Evolutionary conservation across 495 filamentous ascomycete species (phyloP).

Genomic region (Neurospora africana): DNA sequence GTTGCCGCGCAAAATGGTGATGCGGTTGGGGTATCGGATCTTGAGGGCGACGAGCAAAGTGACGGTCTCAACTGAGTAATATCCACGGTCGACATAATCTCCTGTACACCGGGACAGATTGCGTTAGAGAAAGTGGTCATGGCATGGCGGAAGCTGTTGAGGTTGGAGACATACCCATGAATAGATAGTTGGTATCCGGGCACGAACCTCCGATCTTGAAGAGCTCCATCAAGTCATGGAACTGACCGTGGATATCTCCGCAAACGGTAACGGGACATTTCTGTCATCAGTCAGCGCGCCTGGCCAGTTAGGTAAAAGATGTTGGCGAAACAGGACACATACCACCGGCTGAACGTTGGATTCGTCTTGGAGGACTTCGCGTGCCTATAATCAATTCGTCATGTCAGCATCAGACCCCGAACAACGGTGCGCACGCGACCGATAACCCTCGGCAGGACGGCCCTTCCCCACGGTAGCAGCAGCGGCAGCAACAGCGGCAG

Average conservation of each 20-base stretch:
- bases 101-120: conserved; percentile 34
- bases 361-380: conserved; percentile 93
- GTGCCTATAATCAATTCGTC: conserved; percentile 48
- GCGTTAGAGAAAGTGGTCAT: background rate
- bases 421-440: conserved; percentile 10
- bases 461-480: background rate
- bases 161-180: conserved; percentile 60
- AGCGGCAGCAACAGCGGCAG: background rate
- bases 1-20: conserved; percentile 93
- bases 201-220: conserved; percentile 89
- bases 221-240: conserved; percentile 89
- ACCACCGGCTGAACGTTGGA: conserved; percentile 98
- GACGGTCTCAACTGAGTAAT: conserved; percentile 94
- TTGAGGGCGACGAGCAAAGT: conserved; percentile 90
- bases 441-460: background rate
- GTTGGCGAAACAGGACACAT: conserved; percentile 32
- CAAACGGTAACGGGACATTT: conserved; percentile 93
- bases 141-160: background rate
- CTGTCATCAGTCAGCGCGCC: conserved; percentile 30
- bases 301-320: background rate
- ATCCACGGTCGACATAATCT: conserved; percentile 94
- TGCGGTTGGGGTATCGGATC: conserved; percentile 91
- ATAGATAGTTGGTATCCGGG: conserved; percentile 89
- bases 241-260: conserved; percentile 90
- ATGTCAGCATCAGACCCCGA: background rate